Conservation (phyloP, 129 eudicot species). For the Flaveria ramosissima region DNA sequence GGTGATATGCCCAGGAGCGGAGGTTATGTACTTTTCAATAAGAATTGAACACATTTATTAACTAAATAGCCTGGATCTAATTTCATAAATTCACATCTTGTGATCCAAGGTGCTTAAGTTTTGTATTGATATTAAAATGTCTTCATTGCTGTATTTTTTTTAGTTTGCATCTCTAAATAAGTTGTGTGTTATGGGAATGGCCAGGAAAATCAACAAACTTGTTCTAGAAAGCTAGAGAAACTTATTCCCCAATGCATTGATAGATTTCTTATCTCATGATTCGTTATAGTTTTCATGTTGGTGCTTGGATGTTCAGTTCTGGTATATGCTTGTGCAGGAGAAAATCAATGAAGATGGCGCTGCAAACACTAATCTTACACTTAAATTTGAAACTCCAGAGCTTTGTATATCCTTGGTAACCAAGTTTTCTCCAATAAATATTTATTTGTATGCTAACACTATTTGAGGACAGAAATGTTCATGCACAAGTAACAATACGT, state of each 20-base stretch:
- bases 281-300: background rate
- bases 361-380: conserved; percentile 24
- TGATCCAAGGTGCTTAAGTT: conserved; percentile 12
- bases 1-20: background rate
- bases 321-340: conserved; percentile 49
- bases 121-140: background rate
- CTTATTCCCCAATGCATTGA: background rate
- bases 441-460: background rate
- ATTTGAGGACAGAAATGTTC: conserved; percentile 15
- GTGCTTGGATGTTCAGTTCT: conserved; percentile 23
- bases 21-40: background rate
- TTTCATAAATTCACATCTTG: conserved; percentile 8
- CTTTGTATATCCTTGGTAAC: conserved; percentile 52
- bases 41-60: background rate
- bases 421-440: conserved; percentile 8
- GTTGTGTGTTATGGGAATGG: conserved; percentile 23
- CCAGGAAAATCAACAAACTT: conserved; percentile 18
- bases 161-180: background rate
- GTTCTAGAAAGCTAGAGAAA: conserved; percentile 24
- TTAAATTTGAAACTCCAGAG: conserved; percentile 69
- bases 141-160: conserved; percentile 6
- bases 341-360: conserved; percentile 37
- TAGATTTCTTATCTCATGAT: background rate
- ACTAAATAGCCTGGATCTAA: background rate
- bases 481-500: background rate